Base-by-base conservation (phyloP, 768 basidiomycete species). In the Mycena chlorophos region DNA sequence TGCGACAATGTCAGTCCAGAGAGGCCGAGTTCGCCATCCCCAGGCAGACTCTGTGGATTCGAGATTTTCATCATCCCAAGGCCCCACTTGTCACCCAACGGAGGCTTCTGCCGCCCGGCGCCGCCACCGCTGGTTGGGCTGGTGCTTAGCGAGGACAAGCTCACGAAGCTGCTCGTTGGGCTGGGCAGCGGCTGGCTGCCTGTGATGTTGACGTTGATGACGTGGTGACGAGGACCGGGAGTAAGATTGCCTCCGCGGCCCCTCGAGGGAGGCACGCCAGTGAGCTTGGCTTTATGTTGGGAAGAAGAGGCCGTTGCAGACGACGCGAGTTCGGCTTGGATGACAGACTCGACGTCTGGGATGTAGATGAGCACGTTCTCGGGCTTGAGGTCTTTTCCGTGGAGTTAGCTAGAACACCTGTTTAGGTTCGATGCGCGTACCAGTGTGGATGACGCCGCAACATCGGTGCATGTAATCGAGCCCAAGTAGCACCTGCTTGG, bases 351-450 rank as follows among this genome's bases (percentile, higher is more conserved):
- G 61, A 98, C 96, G 67, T 98, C 90, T 65, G 98, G 95, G 64
- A 98, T 97, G 71, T 85, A 89, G 60, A 99, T 94, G 45, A 99
- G 84, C 27, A 99, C 93, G 71, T 98, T 98, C 70, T 98, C 97
- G 0, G 96, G 97, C 71, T 98, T 98, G 58, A 99, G 79, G 71
- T 99, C 94, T 87, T n/a, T n/a, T 65, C 5, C 23, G 45, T 54
- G 45, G 39, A 48, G 37, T 49, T 31, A 52, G 43, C 57, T 19
- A 27, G n/a, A 34, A 49, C n/a, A 23, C n/a, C 46, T 30, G n/a
- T 0, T 5, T 29, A 27, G 52, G 42, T 34, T 27, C 16, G 43
- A 53, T 23, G 12, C 38, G 25, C 81, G 43, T 49, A 84, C 87
- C 89, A 34, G 96, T 98, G 68, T 98, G 96, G 54, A 98, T 98